Conservation (phyloP, 2,329 filamentous ascomycete species). For the Apiospora saccharicola region DNA sequence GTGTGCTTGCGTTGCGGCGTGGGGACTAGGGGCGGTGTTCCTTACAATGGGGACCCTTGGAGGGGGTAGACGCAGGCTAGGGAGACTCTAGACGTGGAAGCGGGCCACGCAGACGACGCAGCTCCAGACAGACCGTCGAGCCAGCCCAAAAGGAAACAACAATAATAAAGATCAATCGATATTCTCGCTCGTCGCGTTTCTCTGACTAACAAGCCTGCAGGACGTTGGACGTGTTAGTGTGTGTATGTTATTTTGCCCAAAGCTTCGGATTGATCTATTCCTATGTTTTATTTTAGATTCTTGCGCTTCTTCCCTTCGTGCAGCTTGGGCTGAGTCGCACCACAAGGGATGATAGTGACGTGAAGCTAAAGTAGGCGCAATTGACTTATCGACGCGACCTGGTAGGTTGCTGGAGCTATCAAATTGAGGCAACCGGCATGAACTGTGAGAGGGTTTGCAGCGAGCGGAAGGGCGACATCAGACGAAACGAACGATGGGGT, state of each 20-base stretch:
- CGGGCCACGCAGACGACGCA: not conserved
- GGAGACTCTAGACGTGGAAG: not conserved
- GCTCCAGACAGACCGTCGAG: not conserved
- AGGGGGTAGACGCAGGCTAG: not conserved
- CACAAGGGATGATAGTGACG: conserved; percentile 3
- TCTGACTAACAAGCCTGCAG: not conserved
- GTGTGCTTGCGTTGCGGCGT: conserved; percentile 6
- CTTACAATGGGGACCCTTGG: conserved; percentile 10
- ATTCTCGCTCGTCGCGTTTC: not conserved
- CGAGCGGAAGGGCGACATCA: conserved; percentile 14
- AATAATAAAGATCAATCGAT: not conserved
- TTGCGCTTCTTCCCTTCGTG: not conserved
- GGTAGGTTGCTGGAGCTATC: not conserved
- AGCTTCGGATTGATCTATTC: conserved; percentile 6
- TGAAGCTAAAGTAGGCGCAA: conserved; percentile 16
- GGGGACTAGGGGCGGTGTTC: conserved; percentile 15
- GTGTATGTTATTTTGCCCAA: not conserved
- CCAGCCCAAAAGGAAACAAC: not conserved
- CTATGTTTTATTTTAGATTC: not conserved
- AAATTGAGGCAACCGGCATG: not conserved
- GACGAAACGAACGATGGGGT: conserved; percentile 8
- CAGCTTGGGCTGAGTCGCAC: not conserved
- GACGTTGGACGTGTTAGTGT: not conserved
- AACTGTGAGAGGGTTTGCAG: conserved; percentile 8
- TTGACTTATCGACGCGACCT: conserved; percentile 10